Conservation (phyloP, 2,329 filamentous ascomycete genomes). For the Colletotrichum cordylinicola region DNA sequence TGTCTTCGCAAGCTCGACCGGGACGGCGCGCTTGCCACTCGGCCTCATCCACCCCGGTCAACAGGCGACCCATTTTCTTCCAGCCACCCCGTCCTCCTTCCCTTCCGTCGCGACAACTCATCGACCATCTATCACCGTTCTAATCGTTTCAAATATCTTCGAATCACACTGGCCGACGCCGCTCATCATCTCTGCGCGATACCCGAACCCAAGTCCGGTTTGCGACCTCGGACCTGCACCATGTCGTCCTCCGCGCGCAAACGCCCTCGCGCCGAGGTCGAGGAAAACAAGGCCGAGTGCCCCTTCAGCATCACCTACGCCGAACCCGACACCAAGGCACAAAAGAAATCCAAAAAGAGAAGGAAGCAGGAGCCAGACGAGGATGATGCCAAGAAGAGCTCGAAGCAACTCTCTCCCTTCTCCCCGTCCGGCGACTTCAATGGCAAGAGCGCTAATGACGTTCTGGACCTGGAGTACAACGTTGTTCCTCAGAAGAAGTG, state of each 20-base stretch:
- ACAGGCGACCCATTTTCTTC: not conserved
- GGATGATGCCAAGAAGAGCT: constrained; percentile 50
- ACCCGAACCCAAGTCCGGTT: not conserved
- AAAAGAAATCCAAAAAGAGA: constrained; percentile 50
- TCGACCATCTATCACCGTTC: not conserved
- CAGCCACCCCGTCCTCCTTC: constrained; percentile 12
- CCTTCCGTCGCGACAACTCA: constrained; percentile 15
- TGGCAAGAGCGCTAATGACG: constrained; percentile 44
- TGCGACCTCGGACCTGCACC: constrained; percentile 5
- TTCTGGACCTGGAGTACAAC: constrained; percentile 60
- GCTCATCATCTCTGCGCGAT: not conserved
- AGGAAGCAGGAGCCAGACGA: constrained; percentile 50
- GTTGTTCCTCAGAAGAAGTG: constrained; percentile 59
- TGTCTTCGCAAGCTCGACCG: not conserved
- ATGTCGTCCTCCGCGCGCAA: constrained; percentile 45
- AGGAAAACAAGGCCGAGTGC: constrained; percentile 62
- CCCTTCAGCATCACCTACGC: constrained; percentile 52
- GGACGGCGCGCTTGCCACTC: constrained; percentile 9
- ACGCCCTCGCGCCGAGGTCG: constrained; percentile 54
- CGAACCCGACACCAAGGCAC: constrained; percentile 48
- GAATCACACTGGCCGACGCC: not conserved
- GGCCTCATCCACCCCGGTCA: constrained; percentile 13
- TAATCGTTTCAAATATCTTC: not conserved
- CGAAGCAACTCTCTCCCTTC: constrained; percentile 60
- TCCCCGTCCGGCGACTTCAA: constrained; percentile 60